phyloP scores from a whole-genome alignment of 2,329 filamentous ascomycete genomes.

The Calonectria pteridis region DNA sequence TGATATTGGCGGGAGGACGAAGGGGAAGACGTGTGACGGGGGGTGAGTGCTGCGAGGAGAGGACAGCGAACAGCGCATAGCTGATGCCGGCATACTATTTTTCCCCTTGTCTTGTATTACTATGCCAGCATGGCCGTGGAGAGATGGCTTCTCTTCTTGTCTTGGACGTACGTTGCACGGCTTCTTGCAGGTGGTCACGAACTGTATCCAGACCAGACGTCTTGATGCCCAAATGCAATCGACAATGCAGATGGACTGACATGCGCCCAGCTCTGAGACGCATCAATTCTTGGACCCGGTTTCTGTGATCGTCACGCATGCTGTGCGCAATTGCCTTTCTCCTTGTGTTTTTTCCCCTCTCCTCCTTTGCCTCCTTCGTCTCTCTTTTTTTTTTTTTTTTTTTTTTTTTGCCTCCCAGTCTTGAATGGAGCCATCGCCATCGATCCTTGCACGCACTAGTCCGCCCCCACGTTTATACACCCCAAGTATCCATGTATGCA shows the following conservation, averaged over 20 bases:
- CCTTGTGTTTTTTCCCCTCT: not conserved
- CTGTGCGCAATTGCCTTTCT: not conserved
- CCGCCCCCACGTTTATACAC: slow-evolving; percentile 7
- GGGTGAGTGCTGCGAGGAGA: not conserved
- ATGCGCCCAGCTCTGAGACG: not conserved
- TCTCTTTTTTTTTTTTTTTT: too few relatives aligned
- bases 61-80: not conserved
- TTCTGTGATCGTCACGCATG: not conserved
- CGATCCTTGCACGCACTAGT: not conserved
- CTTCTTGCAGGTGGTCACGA: slow-evolving; percentile 18
- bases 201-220: slow-evolving; percentile 24
- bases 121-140: not conserved
- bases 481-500: not conserved
- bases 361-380: not conserved
- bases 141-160: not conserved
- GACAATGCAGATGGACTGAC: slow-evolving; percentile 18
- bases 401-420: not conserved
- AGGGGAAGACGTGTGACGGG: not conserved
- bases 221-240: slow-evolving; percentile 41
- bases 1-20: slow-evolving; percentile 16
- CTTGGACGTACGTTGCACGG: not conserved
- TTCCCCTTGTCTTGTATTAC: not conserved
- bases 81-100: not conserved
- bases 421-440: not conserved
- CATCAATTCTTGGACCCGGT: not conserved